Conservation (phyloP, 2,329 filamentous ascomycete genomes). For the Alternaria incomplexa region DNA sequence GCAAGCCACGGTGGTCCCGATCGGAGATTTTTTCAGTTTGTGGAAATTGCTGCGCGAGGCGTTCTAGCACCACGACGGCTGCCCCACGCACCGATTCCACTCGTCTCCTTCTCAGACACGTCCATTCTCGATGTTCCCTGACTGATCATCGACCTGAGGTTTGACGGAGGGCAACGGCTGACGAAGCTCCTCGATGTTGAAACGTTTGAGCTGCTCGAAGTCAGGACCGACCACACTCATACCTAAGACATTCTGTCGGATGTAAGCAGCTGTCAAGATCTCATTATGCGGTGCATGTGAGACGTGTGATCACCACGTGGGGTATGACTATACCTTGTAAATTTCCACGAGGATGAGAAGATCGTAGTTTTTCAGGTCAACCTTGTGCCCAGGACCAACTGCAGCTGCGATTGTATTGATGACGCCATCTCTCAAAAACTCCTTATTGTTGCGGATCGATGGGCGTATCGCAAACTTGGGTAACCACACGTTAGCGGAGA, state of each 20-base stretch:
- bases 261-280: conserved; percentile 26
- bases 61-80: conserved; percentile 2
- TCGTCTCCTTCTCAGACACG: conserved; percentile 14
- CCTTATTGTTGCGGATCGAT: conserved; percentile 75
- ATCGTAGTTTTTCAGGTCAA: conserved; percentile 78
- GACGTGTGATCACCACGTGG: conserved; percentile 16
- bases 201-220: conserved; percentile 76
- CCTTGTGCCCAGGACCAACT: conserved; percentile 72
- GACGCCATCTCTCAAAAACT: conserved; percentile 69
- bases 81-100: background rate
- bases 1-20: conserved; percentile 20
- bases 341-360: conserved; percentile 81
- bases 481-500: conserved; percentile 24
- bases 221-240: conserved; percentile 79
- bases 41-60: conserved; percentile 9
- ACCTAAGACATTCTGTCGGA: conserved; percentile 70
- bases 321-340: conserved; percentile 69
- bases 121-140: conserved; percentile 7
- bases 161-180: conserved; percentile 47
- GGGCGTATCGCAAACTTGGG: conserved; percentile 81
- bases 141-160: conserved; percentile 2
- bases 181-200: conserved; percentile 79
- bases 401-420: conserved; percentile 74
- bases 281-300: conserved; percentile 1
- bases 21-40: conserved; percentile 25